A percentile compares a stretch with the other conserved stretches of the same genome.
phyloP scores from a whole-genome alignment of 768 basidiomycete genomes.

The Tremella fuciformis region DNA sequence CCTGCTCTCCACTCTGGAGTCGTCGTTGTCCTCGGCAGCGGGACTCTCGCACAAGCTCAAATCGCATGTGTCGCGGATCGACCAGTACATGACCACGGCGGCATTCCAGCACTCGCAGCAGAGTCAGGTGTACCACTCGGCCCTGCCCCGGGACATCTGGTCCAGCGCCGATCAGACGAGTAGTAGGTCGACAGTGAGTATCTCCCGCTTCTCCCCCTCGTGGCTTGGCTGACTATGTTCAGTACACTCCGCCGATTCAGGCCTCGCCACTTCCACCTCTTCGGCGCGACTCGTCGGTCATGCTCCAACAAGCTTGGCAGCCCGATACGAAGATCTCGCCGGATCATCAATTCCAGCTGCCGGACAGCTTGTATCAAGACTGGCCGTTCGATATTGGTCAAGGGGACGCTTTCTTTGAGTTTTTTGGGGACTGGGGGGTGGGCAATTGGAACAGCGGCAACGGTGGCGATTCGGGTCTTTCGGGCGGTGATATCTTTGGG shows the following conservation, averaged over 20 bases:
- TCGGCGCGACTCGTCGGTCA: neutral
- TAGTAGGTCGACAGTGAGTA: constrained; percentile 3
- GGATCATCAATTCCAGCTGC: constrained; percentile 23
- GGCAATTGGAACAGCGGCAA: neutral
- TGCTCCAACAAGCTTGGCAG: constrained; percentile 5
- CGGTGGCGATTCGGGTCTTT: too few relatives aligned
- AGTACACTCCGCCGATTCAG: neutral
- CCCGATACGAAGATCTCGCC: constrained; percentile 5
- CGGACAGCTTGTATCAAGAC: constrained; percentile 30
- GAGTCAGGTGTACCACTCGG: constrained; percentile 2
- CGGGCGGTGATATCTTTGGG: too few relatives aligned
- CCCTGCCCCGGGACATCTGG: neutral
- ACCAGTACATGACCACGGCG: constrained; percentile 25
- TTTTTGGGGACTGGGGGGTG: constrained; percentile 19
- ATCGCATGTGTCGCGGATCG: constrained; percentile 25
- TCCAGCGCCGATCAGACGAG: neutral
- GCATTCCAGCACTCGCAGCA: constrained; percentile 9
- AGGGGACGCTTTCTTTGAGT: constrained; percentile 35
- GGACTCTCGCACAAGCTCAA: constrained; percentile 17
- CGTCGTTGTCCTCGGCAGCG: constrained; percentile 12
- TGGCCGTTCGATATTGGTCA: constrained; percentile 37
- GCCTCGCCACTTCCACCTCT: neutral
- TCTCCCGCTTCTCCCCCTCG: neutral
- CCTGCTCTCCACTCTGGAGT: constrained; percentile 32
- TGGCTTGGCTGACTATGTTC: neutral